A percentile compares a stretch with the other conserved stretches of the same genome.
Conservation (phyloP, 768 basidiomycete species). For the Russula emetica region DNA sequence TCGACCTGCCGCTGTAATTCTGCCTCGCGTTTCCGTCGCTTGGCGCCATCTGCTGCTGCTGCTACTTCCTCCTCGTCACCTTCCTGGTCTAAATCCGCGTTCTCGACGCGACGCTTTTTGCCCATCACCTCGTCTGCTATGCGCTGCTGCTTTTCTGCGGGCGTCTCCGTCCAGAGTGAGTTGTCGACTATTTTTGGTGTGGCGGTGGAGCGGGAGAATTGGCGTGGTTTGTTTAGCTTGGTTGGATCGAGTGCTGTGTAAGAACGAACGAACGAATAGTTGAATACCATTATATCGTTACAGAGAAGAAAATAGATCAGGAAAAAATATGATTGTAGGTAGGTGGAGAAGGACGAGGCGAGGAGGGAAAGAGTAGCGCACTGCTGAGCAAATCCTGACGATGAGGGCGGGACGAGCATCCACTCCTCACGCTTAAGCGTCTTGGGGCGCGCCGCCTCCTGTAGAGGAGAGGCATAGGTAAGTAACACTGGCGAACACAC, state of each 20-base stretch:
- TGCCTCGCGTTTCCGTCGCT: slow-evolving; percentile 60
- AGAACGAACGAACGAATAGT: neutral
- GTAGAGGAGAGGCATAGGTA: slow-evolving; percentile 12
- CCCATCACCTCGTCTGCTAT: slow-evolving; percentile 94
- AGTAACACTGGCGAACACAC: slow-evolving; percentile 8
- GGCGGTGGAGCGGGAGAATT: slow-evolving; percentile 60
- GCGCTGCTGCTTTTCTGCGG: slow-evolving; percentile 84
- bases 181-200: slow-evolving; percentile 46
- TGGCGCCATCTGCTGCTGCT: slow-evolving; percentile 38
- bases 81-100: slow-evolving; percentile 43
- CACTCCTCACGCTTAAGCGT: slow-evolving; percentile 84
- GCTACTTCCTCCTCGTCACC: slow-evolving; percentile 31
- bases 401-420: slow-evolving; percentile 94
- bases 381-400: slow-evolving; percentile 75
- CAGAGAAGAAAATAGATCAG: too few species aligned
- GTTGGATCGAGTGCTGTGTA: slow-evolving; percentile 77
- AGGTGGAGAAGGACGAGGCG: neutral
- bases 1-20: slow-evolving; percentile 71
- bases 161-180: slow-evolving; percentile 96
- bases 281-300: neutral
- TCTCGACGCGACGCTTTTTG: slow-evolving; percentile 70
- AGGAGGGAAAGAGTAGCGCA: slow-evolving; percentile 32
- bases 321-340: neutral
- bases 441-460: slow-evolving; percentile 79
- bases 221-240: slow-evolving; percentile 65